Conservation (phyloP, 441 rosid species). For the Kokia cookei region DNA sequence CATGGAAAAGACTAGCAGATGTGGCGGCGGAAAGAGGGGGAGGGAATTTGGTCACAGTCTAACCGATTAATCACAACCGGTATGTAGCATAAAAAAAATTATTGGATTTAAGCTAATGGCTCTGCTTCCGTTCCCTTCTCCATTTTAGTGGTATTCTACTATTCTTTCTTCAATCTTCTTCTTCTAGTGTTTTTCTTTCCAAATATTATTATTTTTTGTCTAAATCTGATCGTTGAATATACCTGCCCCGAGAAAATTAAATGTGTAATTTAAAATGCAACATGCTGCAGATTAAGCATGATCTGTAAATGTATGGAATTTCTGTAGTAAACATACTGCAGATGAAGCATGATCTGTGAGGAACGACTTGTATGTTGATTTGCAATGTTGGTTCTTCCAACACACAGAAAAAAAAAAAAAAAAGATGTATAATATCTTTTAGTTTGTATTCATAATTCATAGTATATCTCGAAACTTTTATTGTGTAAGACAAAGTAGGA, state of each 20-base stretch:
- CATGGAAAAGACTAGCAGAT: constrained; percentile 81
- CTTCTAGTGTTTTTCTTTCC: neutral
- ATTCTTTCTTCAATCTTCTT: constrained; percentile 8
- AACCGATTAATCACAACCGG: constrained; percentile 13
- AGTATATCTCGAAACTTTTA: too few relatives aligned
- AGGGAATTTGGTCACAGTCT: constrained; percentile 53
- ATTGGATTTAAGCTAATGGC: constrained; percentile 6
- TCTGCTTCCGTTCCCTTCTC: constrained; percentile 6
- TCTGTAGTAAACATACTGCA: constrained; percentile 27
- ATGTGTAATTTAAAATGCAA: constrained; percentile 25
- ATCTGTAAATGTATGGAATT: constrained; percentile 18
- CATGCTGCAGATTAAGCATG: neutral
- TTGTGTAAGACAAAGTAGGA: too few relatives aligned
- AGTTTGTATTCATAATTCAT: too few relatives aligned
- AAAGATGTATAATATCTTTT: too few relatives aligned
- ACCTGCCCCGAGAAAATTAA: constrained; percentile 12
- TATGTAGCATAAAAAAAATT: neutral
- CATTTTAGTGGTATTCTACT: constrained; percentile 34
- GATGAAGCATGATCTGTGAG: constrained; percentile 24
- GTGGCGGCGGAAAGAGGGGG: constrained; percentile 55
- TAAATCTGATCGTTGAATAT: constrained; percentile 21
- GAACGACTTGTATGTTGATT: constrained; percentile 2
- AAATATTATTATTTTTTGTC: constrained; percentile 9
- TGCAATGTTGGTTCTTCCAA: constrained; percentile 2
- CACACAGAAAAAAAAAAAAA: neutral